These are phyloP conservation scores for Wickerhamiella australiensis DNA, from an alignment of 805 yeast genomes.

Conservation along the genomic window DNA sequence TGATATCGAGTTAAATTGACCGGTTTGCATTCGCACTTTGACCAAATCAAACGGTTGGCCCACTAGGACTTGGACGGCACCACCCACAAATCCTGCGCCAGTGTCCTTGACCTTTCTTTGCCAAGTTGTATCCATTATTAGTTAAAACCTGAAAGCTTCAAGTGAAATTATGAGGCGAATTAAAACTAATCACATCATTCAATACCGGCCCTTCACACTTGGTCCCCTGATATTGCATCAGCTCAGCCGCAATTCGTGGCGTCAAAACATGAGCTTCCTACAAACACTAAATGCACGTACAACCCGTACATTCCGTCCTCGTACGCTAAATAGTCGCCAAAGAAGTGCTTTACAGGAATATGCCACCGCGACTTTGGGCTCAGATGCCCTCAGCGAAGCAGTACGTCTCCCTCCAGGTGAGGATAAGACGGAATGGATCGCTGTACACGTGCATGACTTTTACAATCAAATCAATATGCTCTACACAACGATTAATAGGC, in stretches of 20 bases:
- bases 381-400: conserved; percentile 83
- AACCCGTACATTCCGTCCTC: conserved; percentile 29
- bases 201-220: no score
- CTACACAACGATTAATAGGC: conserved; percentile 89
- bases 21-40: conserved; percentile 59
- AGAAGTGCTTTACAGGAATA: conserved; percentile 50
- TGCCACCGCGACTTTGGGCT: conserved; percentile 91
- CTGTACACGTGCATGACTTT: conserved; percentile 95
- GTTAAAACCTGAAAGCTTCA: background rate
- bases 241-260: background rate
- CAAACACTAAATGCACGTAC: conserved; percentile 22
- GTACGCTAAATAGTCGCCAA: conserved; percentile 23
- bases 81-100: conserved; percentile 43
- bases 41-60: conserved; percentile 63
- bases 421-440: conserved; percentile 86
- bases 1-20: conserved; percentile 44
- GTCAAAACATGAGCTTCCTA: conserved; percentile 21
- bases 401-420: conserved; percentile 90
- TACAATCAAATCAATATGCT: conserved; percentile 94
- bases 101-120: conserved; percentile 41
- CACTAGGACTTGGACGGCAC: conserved; percentile 43
- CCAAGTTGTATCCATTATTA: conserved; percentile 15
- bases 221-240: conserved; percentile 2
- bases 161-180: background rate
- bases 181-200: background rate